Evolutionary conservation across 2,329 filamentous ascomycete species (phyloP).

Genomic region (Pseudopyricularia javanii): DNA sequence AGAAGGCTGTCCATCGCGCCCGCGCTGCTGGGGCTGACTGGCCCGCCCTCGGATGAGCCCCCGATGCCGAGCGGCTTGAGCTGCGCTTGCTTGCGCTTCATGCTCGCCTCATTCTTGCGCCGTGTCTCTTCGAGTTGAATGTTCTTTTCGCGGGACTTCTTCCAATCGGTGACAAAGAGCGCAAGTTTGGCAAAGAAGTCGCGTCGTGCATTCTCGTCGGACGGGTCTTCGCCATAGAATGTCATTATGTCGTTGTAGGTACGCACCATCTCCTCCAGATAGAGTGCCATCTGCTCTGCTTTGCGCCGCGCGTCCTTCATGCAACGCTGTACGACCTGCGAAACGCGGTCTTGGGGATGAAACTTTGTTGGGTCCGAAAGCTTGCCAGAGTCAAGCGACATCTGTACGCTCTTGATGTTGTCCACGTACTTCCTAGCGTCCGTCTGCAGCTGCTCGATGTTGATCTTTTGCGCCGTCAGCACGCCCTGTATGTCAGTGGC

Average conservation of each 20-base stretch:
- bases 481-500: conserved; percentile 74
- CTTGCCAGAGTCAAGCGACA: conserved; percentile 84
- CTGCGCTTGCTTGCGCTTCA: conserved; percentile 79
- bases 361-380: conserved; percentile 95
- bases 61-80: conserved; percentile 35
- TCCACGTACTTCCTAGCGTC: conserved; percentile 90
- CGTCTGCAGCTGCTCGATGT: conserved; percentile 77
- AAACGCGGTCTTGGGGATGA: conserved; percentile 91
- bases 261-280: conserved; percentile 83
- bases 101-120: conserved; percentile 76
- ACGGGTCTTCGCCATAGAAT: conserved; percentile 89
- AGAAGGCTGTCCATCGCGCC: conserved; percentile 94
- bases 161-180: conserved; percentile 84
- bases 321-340: conserved; percentile 75
- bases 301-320: conserved; percentile 98
- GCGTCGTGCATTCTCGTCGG: conserved; percentile 81
- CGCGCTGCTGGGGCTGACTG: conserved; percentile 57
- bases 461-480: conserved; percentile 72
- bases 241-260: conserved; percentile 92
- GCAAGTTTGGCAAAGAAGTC: conserved; percentile 95
- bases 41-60: conserved; percentile 28
- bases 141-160: conserved; percentile 93
- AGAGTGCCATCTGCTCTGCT: conserved; percentile 88
- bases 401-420: conserved; percentile 89
- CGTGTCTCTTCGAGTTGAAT: conserved; percentile 66